These are phyloP conservation scores for Aspergillus sclerotiicarbonarius DNA, from an alignment of 495 filamentous ascomycete genomes.

Conservation along the genomic window DNA sequence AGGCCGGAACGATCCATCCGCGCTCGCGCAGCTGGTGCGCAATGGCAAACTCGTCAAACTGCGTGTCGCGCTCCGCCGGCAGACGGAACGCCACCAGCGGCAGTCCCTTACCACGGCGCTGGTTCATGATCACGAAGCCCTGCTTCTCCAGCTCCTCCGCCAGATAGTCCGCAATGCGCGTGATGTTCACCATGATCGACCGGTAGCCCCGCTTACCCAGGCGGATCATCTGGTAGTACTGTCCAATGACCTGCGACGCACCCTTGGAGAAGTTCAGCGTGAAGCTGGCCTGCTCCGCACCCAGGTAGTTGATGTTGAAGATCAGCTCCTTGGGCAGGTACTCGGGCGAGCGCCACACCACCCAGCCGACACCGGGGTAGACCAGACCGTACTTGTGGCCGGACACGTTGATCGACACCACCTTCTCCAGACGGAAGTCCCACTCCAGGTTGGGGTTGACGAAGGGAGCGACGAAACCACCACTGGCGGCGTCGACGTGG, in stretches of 20 bases:
- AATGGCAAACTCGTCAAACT: constrained; percentile 79
- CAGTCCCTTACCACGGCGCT: constrained; percentile 68
- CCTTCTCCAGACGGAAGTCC: constrained; percentile 85
- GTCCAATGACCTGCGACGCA: constrained; percentile 86
- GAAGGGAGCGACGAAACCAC: constrained; percentile 89
- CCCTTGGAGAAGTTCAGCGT: constrained; percentile 97
- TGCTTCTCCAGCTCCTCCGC: constrained; percentile 62
- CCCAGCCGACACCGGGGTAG: constrained; percentile 92
- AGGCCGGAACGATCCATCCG: constrained; percentile 92
- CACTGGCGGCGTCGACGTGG: constrained; percentile 87
- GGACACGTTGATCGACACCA: constrained; percentile 88
- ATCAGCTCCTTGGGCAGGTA: constrained; percentile 86
- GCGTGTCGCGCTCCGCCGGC: constrained; percentile 51
- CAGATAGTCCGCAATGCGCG: constrained; percentile 79
- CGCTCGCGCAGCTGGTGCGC: constrained; percentile 79
- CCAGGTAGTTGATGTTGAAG: constrained; percentile 97
- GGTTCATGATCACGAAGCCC: constrained; percentile 82
- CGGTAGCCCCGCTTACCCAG: constrained; percentile 86
- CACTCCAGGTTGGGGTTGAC: constrained; percentile 73
- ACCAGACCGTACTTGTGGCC: constrained; percentile 81
- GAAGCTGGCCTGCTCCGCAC: constrained; percentile 91
- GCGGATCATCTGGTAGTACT: constrained; percentile 94
- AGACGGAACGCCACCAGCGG: constrained; percentile 86
- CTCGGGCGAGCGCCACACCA: constrained; percentile 80
- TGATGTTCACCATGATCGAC: constrained; percentile 84